Evolutionary conservation across 1,139 yeast species (phyloP).

Genomic region (Nadsonia starkeyi-henricii): DNA sequence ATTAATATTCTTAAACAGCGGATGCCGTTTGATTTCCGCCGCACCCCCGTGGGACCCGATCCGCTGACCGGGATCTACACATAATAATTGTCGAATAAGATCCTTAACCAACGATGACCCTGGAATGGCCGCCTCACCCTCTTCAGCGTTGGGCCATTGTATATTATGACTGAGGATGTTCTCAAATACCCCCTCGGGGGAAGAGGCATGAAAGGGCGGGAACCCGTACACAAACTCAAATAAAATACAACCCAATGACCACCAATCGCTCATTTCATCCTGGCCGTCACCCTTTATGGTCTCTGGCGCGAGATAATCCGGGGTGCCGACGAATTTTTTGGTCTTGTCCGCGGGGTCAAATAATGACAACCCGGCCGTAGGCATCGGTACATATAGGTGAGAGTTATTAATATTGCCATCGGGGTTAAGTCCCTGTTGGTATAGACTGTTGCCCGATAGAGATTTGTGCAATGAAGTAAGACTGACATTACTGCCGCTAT

Average conservation of each 20-base stretch:
- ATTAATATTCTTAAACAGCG: slow-evolving; percentile 54
- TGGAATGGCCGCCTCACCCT: slow-evolving; percentile 28
- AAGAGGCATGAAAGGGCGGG: slow-evolving; percentile 83
- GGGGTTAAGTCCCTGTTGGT: background rate
- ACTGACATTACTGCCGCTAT: background rate
- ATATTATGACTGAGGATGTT: slow-evolving; percentile 62
- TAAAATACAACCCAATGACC: slow-evolving; percentile 93
- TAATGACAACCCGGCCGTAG: background rate
- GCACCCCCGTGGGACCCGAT: slow-evolving; percentile 61
- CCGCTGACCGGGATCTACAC: slow-evolving; percentile 48
- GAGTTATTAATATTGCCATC: background rate
- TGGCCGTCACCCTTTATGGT: slow-evolving; percentile 80
- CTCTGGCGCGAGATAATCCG: slow-evolving; percentile 95
- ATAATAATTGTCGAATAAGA: slow-evolving; percentile 48
- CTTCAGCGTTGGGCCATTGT: slow-evolving; percentile 69
- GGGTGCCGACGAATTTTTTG: slow-evolving; percentile 82
- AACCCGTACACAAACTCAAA: slow-evolving; percentile 88
- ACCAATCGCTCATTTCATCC: slow-evolving; percentile 89
- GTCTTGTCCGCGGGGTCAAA: slow-evolving; percentile 8
- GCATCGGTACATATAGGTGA: background rate
- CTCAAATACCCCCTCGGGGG: slow-evolving; percentile 71
- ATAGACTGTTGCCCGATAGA: background rate
- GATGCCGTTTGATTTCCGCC: slow-evolving; percentile 62
- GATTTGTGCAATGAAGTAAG: background rate
- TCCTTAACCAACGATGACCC: slow-evolving; percentile 64